phyloP scores from a whole-genome alignment of 371 early-diverging fungal genomes.

The Lichtheimia hyalospora region DNA sequence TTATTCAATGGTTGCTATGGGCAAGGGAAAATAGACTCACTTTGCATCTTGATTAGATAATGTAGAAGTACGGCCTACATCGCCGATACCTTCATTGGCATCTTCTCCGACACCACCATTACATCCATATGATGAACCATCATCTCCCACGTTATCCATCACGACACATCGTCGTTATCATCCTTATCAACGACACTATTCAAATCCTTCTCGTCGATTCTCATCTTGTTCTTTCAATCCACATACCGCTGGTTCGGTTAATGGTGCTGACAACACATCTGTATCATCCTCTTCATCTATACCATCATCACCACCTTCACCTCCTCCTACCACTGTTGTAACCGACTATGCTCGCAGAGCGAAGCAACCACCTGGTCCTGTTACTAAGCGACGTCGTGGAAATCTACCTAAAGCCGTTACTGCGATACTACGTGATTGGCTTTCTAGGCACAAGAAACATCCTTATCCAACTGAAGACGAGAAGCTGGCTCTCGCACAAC shows the following conservation, averaged over 20 bases:
- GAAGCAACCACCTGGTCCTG: constrained; percentile 2
- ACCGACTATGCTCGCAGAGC: constrained; percentile 2
- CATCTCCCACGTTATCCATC: constrained; percentile 8
- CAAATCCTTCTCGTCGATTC: constrained; percentile 1
- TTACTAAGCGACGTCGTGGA: constrained; percentile 46
- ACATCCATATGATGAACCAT: constrained; percentile 18
- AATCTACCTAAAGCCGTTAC: constrained; percentile 63
- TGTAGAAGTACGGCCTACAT: constrained; percentile 1
- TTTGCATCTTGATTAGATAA: background rate
- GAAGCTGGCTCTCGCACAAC: constrained; percentile 60
- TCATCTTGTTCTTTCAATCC: constrained; percentile 1
- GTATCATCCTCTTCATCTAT: constrained; percentile 11
- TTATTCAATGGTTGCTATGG: background rate
- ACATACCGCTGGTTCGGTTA: constrained; percentile 12
- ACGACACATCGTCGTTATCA: constrained; percentile 1
- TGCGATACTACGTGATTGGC: constrained; percentile 66
- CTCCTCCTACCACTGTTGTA: background rate
- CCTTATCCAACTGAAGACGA: constrained; percentile 82
- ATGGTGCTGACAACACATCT: constrained; percentile 8
- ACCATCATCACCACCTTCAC: constrained; percentile 8
- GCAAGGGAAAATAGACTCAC: background rate
- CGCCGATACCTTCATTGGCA: constrained; percentile 17
- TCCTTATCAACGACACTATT: constrained; percentile 2
- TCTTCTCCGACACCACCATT: constrained; percentile 28
- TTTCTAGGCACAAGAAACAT: constrained; percentile 69